Base-by-base conservation (phyloP, 139 green algal genomes). In the Chlorella ohadii region DNA sequence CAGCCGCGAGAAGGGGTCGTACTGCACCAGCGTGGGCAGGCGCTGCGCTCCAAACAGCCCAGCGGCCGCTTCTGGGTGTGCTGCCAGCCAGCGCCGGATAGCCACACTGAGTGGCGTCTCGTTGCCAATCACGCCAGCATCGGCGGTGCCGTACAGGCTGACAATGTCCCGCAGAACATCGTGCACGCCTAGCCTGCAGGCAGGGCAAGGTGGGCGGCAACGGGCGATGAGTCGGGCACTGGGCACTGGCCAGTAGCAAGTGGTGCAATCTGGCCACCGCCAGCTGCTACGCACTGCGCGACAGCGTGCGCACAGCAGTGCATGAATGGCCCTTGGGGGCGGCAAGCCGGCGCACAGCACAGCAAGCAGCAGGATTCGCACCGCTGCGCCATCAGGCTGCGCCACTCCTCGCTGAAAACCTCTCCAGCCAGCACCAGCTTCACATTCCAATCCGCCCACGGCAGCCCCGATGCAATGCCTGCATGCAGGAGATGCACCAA, bases 21-120 rank as follows among this genome's bases (percentile, higher is more conserved):
- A 87, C 66, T 87, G 83, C n/a, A 74, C 39, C 56, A 87, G 83
- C 13, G 73, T 87, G 73, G 83, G 83, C 73, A 87, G 72, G 7
- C 83, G 38, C 31, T 87, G 74, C n/a, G 31, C 6, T 17, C 74
- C 74, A 78, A 87, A 77, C 36, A 87, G 74, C 83, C 84, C 31
- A 4, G 20, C 23, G 3, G 81, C 81, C 2, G 59, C 72, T 19
- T 59, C 17, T 3, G 81, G 81, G 39, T 64, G 56, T 34, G 47
- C 7, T 6, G 75, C 75, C 75, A 81, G 75, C 75, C 75, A 81
- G n/a, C 75, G 51, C 17, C 75, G 55, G 51, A 81, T 70, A 33
- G 75, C 75, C 51, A 81, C 75, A 0, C 70, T 76, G 33, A 81
- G 51, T 2, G 75, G 27, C 15, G 75, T 81, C 75, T 81, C 75